phyloP scores from a whole-genome alignment of 306 rosid genomes.

The Corylus americana region DNA sequence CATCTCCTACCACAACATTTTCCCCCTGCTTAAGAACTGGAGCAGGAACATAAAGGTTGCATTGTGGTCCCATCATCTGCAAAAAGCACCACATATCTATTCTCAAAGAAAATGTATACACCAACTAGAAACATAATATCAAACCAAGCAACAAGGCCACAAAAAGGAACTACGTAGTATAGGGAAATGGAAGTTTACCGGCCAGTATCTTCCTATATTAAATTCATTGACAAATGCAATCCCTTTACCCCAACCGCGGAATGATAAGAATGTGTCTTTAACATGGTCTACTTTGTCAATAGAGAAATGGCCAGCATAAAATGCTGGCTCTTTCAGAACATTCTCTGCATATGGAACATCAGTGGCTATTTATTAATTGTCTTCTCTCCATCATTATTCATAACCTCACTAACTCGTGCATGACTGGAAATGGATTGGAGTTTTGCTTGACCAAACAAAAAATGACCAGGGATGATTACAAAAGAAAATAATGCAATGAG shows the following conservation, averaged over 20 bases:
- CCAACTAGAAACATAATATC: slow-evolving; percentile 3
- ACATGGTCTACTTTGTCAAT: slow-evolving; percentile 47
- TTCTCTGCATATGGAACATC: slow-evolving; percentile 49
- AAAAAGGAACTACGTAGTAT: slow-evolving; percentile 15
- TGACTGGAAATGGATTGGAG: slow-evolving; percentile 1
- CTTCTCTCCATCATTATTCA: slow-evolving; percentile 10
- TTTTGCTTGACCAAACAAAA: slow-evolving; percentile 1
- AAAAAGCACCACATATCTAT: slow-evolving; percentile 27
- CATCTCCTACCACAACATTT: slow-evolving; percentile 65
- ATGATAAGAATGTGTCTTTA: slow-evolving; percentile 80
- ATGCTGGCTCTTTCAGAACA: slow-evolving; percentile 61
- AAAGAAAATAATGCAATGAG: not conserved
- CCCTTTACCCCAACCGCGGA: slow-evolving; percentile 84
- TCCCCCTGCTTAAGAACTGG: slow-evolving; percentile 70
- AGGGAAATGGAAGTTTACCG: slow-evolving; percentile 48
- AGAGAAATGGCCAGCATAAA: slow-evolving; percentile 69
- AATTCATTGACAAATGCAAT: slow-evolving; percentile 73
- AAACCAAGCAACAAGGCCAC: slow-evolving; percentile 10
- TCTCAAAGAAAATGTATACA: slow-evolving; percentile 8
- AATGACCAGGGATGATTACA: slow-evolving; percentile 7
- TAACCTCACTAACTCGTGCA: slow-evolving; percentile 17
- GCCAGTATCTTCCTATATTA: slow-evolving; percentile 94
- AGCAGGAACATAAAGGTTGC: slow-evolving; percentile 91
- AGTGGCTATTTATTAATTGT: not conserved
- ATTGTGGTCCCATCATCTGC: slow-evolving; percentile 84